Evolutionary conservation across 768 basidiomycete genomes (phyloP).

Genomic region (Rhodotorula graminis): DNA sequence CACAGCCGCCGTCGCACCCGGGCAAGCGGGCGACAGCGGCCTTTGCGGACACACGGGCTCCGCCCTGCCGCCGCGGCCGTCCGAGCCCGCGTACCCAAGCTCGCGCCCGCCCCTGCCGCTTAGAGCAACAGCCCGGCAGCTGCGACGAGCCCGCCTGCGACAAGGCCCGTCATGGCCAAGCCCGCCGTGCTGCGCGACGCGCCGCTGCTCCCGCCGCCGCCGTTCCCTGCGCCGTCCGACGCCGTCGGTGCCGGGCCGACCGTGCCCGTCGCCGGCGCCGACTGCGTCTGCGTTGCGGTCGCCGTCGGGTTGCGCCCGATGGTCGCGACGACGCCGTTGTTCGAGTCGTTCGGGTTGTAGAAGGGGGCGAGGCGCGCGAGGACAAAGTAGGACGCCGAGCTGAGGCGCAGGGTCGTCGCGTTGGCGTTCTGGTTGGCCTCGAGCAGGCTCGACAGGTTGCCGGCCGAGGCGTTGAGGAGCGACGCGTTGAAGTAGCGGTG

Average conservation of each 20-base stretch:
- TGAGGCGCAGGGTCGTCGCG: background rate
- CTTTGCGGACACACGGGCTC: no score
- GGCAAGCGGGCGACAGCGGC: no score
- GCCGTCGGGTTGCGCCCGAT: background rate
- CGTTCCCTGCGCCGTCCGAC: background rate
- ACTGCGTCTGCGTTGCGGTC: background rate
- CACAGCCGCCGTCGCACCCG: no score
- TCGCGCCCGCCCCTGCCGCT: no score
- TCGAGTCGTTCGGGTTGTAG: background rate
- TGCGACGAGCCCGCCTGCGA: background rate
- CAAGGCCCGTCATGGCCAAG: background rate
- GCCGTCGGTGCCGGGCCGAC: background rate
- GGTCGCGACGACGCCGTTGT: constrained; percentile 26
- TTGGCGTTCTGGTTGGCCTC: background rate
- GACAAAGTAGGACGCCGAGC: background rate
- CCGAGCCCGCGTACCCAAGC: no score
- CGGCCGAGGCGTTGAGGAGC: background rate
- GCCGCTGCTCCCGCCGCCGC: background rate
- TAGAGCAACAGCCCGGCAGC: background rate
- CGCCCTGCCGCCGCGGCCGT: no score
- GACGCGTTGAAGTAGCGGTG: constrained; percentile 25
- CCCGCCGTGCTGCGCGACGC: background rate
- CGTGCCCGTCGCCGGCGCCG: background rate
- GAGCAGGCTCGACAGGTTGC: background rate
- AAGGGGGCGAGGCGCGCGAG: constrained; percentile 3